Evolutionary conservation across 495 filamentous ascomycete genomes (phyloP).

Genomic region (Talaromyces liani): DNA sequence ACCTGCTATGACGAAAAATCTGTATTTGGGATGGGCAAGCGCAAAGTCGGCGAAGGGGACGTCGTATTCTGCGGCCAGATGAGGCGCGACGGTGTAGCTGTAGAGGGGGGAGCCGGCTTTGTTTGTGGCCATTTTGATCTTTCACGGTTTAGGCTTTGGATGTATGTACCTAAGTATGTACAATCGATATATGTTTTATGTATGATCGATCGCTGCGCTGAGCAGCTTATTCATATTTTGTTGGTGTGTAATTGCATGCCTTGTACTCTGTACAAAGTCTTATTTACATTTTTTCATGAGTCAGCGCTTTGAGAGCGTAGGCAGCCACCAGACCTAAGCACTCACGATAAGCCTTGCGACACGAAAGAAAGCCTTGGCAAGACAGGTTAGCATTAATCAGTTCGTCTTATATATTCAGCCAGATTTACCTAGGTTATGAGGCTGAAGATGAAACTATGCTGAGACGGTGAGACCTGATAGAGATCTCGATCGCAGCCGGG

Average conservation of each 20-base stretch:
- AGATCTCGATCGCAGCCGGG: neutral
- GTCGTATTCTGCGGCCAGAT: slow-evolving; percentile 28
- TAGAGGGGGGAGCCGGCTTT: slow-evolving; percentile 6
- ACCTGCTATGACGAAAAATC: slow-evolving; percentile 28
- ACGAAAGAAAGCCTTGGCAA: neutral
- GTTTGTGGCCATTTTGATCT: slow-evolving; percentile 4
- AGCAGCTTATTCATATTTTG: neutral
- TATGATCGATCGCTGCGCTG: too few relatives aligned
- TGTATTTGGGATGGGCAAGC: slow-evolving; percentile 24
- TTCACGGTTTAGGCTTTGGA: neutral
- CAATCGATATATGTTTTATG: too few relatives aligned
- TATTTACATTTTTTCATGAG: neutral
- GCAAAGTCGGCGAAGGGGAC: slow-evolving; percentile 28
- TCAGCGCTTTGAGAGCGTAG: neutral
- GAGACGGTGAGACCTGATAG: too few relatives aligned
- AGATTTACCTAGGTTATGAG: too few relatives aligned
- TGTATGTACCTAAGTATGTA: neutral
- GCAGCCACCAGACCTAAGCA: neutral
- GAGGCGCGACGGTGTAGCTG: slow-evolving; percentile 27
- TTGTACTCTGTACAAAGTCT: neutral
- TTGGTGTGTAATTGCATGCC: neutral
- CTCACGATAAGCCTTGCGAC: neutral
- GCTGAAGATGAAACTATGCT: neutral
- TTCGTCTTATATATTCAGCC: neutral
- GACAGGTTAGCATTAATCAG: neutral